phyloP scores from a whole-genome alignment of 306 rosid genomes.

The Alnus glutinosa region DNA sequence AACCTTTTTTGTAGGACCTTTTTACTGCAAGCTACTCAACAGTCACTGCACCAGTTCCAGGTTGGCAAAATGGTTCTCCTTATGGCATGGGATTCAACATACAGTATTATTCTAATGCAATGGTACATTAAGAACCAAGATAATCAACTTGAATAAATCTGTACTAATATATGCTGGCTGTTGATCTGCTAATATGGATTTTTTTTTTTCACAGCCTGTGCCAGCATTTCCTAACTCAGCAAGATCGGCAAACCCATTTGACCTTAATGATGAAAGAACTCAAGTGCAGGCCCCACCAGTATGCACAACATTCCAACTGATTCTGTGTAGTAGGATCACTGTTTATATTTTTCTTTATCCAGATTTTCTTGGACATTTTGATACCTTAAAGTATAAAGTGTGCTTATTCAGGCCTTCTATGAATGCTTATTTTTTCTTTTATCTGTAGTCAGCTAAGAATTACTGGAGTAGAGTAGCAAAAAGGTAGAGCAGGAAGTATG shows the following conservation, averaged over 20 bases:
- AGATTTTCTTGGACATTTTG: not conserved
- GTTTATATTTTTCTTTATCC: not conserved
- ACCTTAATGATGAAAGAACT: slow-evolving; percentile 40
- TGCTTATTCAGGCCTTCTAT: not conserved
- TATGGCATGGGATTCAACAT: slow-evolving; percentile 53
- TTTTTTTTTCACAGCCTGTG: slow-evolving; percentile 50
- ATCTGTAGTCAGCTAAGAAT: not conserved
- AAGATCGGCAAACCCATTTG: slow-evolving; percentile 66
- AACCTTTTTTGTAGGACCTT: slow-evolving; percentile 62
- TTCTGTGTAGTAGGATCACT: slow-evolving; percentile 6
- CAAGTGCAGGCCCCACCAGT: slow-evolving; percentile 44
- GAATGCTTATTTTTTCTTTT: not conserved
- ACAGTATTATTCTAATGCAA: slow-evolving; percentile 56
- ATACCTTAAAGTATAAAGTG: not conserved
- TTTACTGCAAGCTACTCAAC: slow-evolving; percentile 53
- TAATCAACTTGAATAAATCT: slow-evolving; percentile 2
- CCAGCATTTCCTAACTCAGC: slow-evolving; percentile 41
- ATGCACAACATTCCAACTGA: slow-evolving; percentile 34
- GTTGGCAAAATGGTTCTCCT: slow-evolving; percentile 59
- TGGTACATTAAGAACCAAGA: slow-evolving; percentile 36
- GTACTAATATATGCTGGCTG: slow-evolving; percentile 13
- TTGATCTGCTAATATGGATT: slow-evolving; percentile 23
- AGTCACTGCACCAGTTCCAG: slow-evolving; percentile 42
- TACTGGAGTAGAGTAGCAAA: not conserved
- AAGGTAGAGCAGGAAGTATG: not conserved